phyloP scores from a whole-genome alignment of 2,329 filamentous ascomycete genomes.

The Periconia digitata region DNA sequence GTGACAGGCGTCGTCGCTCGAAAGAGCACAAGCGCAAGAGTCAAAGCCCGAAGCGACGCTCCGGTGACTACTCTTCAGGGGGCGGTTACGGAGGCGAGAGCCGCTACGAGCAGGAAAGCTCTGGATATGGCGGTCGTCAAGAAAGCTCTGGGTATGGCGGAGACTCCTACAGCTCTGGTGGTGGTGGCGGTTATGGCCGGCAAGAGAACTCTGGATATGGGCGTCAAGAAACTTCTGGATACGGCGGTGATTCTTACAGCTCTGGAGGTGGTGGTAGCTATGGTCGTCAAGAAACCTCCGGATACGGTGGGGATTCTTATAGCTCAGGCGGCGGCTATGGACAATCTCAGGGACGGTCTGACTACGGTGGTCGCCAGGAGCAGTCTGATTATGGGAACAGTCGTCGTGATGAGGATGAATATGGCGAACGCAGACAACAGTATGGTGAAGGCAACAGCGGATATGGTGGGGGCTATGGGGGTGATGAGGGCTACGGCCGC shows the following conservation, averaged over 20 bases:
- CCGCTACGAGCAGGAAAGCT: conserved; percentile 23
- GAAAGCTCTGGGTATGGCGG: conserved; percentile 9
- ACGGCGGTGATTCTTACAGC: conserved; percentile 9
- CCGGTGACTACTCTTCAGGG: conserved; percentile 17
- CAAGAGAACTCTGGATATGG: conserved; percentile 9
- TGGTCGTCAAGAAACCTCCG: conserved; percentile 10
- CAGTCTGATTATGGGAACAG: conserved; percentile 9
- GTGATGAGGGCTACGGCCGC: conserved; percentile 21
- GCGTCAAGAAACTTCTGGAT: conserved; percentile 2
- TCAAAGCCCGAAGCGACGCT: conserved; percentile 23
- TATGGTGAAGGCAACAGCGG: conserved; percentile 17
- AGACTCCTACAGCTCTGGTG: conserved; percentile 11
- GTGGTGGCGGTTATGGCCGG: conserved; percentile 9
- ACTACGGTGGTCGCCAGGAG: conserved; percentile 17
- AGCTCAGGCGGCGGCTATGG: conserved; percentile 7
- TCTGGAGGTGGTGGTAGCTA: conserved; percentile 5
- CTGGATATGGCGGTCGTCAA: conserved; percentile 8
- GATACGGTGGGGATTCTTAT: conserved; percentile 15
- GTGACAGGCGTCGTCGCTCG: conserved; percentile 25
- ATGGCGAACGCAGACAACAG: conserved; percentile 16
- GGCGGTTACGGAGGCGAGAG: conserved; percentile 24
- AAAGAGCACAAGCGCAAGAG: conserved; percentile 22
- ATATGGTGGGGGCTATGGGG: conserved; percentile 14
- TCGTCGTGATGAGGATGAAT: conserved; percentile 15
- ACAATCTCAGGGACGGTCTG: not conserved